Evolutionary conservation across 352 stramenopile genomes (phyloP).

Genomic region (Pythium rhizo-oryzae): DNA sequence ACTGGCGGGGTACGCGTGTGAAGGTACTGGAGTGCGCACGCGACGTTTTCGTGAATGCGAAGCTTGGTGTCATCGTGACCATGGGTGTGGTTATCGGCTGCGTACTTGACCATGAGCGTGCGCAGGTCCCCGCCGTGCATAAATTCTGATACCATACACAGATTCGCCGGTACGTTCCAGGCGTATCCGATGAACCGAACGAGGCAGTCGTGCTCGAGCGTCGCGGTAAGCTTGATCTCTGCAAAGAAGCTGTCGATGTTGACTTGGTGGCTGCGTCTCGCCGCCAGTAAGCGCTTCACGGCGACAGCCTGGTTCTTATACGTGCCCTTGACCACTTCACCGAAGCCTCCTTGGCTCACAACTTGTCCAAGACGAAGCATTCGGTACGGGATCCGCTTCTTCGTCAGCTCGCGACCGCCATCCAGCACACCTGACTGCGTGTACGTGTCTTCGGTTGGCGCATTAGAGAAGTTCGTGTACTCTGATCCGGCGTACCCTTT

Average conservation of each 20-base stretch:
- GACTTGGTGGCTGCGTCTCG: background rate
- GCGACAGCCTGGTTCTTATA: background rate
- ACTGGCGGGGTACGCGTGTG: slow-evolving; percentile 13
- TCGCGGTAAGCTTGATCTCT: background rate
- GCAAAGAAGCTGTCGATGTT: background rate
- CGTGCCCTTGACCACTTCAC: background rate
- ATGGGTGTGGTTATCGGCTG: background rate
- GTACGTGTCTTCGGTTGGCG: too few species aligned
- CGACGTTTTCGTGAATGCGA: slow-evolving; percentile 32
- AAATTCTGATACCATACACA: slow-evolving; percentile 10
- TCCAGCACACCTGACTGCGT: background rate
- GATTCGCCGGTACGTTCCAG: background rate
- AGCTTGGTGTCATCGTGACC: slow-evolving; percentile 13
- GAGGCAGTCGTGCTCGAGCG: slow-evolving; percentile 3
- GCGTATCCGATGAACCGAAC: slow-evolving; percentile 7
- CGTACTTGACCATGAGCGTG: background rate
- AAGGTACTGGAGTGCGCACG: slow-evolving; percentile 6
- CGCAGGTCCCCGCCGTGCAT: slow-evolving; percentile 5
- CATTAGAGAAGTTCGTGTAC: too few species aligned
- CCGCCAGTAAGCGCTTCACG: background rate
- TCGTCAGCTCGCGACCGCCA: background rate
- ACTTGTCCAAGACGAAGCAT: background rate
- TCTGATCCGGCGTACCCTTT: too few species aligned
- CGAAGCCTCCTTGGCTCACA: background rate
- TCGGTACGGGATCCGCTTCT: background rate